Percentiles rank a stretch among this genome's conserved stretches.
These are phyloP conservation scores for Diaporthe longicolla DNA, from an alignment of 2,329 filamentous ascomycete genomes.

Conservation along the genomic window DNA sequence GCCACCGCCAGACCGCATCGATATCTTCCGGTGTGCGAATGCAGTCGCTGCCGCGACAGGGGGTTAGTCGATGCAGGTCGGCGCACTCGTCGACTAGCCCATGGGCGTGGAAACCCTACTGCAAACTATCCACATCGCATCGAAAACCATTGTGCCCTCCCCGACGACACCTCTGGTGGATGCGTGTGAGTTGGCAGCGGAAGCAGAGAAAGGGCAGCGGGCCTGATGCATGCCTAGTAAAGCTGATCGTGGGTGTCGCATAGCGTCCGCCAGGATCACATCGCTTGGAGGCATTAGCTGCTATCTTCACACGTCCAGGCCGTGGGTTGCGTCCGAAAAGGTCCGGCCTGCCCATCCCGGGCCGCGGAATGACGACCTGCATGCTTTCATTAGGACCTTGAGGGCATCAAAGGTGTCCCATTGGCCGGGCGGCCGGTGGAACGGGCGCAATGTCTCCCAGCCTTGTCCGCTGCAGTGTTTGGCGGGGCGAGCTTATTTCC, in stretches of 20 bases:
- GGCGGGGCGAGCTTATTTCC: conserved; percentile 42
- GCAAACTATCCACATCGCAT: conserved; percentile 18
- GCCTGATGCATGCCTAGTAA: conserved; percentile 26
- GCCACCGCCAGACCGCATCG: conserved; percentile 22
- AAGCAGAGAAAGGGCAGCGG: not conserved
- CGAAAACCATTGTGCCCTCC: not conserved
- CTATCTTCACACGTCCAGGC: not conserved
- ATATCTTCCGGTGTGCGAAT: conserved; percentile 11
- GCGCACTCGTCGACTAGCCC: conserved; percentile 15
- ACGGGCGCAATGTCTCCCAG: conserved; percentile 40
- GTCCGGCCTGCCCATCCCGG: conserved; percentile 1
- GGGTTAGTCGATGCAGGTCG: conserved; percentile 25
- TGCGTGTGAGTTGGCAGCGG: conserved; percentile 41
- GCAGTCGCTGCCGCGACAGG: conserved; percentile 5
- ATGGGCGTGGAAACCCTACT: conserved; percentile 2
- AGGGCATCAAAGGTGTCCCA: conserved; percentile 28
- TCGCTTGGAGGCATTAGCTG: not conserved
- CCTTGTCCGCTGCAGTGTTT: conserved; percentile 41
- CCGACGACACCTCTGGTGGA: conserved; percentile 33
- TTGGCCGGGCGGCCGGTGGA: conserved; percentile 44
- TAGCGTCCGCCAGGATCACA: conserved; percentile 8
- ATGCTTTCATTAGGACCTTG: conserved; percentile 44
- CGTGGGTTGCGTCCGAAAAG: conserved; percentile 10
- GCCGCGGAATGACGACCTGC: conserved; percentile 24
- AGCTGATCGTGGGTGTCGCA: conserved; percentile 1